Evolutionary conservation across 345 rosid genomes (phyloP).

Genomic region (Corchorus capsularis): DNA sequence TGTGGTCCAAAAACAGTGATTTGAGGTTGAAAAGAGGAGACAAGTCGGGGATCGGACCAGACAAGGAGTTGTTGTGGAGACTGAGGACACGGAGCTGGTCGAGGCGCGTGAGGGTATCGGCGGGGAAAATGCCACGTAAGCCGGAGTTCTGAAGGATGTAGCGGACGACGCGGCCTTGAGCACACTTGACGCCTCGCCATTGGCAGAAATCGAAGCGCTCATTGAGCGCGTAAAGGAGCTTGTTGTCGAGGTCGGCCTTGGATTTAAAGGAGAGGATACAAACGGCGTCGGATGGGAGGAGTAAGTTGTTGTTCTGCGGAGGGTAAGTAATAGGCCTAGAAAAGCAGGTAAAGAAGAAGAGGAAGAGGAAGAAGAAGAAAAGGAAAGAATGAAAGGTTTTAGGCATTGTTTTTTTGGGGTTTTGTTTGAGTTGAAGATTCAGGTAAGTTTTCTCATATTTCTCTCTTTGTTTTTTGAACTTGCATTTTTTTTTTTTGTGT

Average conservation of each 20-base stretch:
- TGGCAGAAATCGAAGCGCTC: conserved; percentile 93
- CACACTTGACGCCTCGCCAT: conserved; percentile 90
- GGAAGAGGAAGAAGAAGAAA: conserved; percentile 26
- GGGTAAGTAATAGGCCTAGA: conserved; percentile 30
- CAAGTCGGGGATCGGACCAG: conserved; percentile 83
- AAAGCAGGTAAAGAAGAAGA: conserved; percentile 9
- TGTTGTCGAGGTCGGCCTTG: conserved; percentile 78
- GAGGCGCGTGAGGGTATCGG: conserved; percentile 69
- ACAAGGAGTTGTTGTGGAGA: conserved; percentile 77
- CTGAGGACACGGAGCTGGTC: conserved; percentile 89
- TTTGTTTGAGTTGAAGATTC: background rate
- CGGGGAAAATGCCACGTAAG: conserved; percentile 69
- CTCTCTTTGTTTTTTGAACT: background rate
- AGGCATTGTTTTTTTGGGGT: background rate
- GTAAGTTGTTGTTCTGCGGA: conserved; percentile 36
- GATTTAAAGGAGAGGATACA: conserved; percentile 81
- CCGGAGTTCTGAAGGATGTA: conserved; percentile 49
- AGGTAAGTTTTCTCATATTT: background rate
- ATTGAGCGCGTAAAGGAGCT: conserved; percentile 63
- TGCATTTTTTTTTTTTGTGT: too few species aligned
- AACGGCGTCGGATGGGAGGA: conserved; percentile 70
- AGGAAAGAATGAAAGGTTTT: background rate
- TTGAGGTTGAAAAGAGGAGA: conserved; percentile 73
- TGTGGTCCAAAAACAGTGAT: conserved; percentile 60
- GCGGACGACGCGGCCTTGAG: conserved; percentile 82